phyloP scores from a whole-genome alignment of 2,329 filamentous ascomycete genomes.

The Atkinsonella hypoxylon region DNA sequence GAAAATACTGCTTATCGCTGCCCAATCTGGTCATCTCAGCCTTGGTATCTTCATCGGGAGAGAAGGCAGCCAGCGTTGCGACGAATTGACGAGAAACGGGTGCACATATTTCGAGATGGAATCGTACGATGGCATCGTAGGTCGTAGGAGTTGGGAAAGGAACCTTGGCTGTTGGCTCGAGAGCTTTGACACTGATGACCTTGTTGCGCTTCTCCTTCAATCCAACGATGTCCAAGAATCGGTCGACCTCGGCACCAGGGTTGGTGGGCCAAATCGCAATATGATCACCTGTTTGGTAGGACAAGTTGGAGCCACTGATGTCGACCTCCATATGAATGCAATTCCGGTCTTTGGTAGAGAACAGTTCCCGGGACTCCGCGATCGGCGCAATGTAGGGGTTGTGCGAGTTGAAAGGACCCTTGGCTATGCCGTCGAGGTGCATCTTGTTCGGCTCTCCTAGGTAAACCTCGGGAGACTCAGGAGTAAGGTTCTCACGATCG shows the following conservation, averaged over 20 bases:
- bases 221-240: constrained; percentile 70
- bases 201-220: constrained; percentile 64
- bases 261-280: constrained; percentile 97
- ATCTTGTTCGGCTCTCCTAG: constrained; percentile 93
- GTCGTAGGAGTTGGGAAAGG: constrained; percentile 96
- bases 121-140: constrained; percentile 83
- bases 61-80: constrained; percentile 75
- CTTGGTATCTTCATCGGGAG: constrained; percentile 74
- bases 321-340: constrained; percentile 95
- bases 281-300: constrained; percentile 94
- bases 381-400: constrained; percentile 96
- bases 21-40: constrained; percentile 81
- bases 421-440: constrained; percentile 74
- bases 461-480: constrained; percentile 73
- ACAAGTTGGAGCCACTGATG: constrained; percentile 76
- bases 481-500: constrained; percentile 60
- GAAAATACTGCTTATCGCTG: constrained; percentile 91
- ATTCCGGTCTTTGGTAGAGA: constrained; percentile 80
- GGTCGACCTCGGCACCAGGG: constrained; percentile 80
- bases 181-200: constrained; percentile 79
- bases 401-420: constrained; percentile 89
- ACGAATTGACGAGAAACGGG: constrained; percentile 95
- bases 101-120: constrained; percentile 93
- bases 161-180: constrained; percentile 92
- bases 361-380: constrained; percentile 79